Percentiles rank a stretch among this genome's conserved stretches.
phyloP scores from a whole-genome alignment of 768 basidiomycete species.

The Zangia roseola region DNA sequence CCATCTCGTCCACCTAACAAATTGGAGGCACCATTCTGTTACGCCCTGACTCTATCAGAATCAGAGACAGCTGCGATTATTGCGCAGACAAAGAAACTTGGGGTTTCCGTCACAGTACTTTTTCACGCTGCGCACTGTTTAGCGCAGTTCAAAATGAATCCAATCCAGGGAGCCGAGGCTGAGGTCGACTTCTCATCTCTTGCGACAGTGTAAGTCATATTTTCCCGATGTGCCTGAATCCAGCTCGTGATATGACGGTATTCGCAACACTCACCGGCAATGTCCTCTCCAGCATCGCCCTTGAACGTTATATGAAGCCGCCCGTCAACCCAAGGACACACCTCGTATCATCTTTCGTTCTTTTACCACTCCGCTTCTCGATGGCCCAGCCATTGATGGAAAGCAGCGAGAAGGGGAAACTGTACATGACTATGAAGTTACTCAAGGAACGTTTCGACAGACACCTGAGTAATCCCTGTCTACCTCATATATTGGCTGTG shows the following conservation, averaged over 20 bases:
- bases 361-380: constrained; percentile 19
- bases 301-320: constrained; percentile 17
- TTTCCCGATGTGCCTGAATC: background rate
- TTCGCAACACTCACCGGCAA: too few relatives aligned
- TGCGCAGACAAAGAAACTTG: constrained; percentile 7
- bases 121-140: constrained; percentile 25
- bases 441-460: constrained; percentile 15
- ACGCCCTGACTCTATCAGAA: background rate
- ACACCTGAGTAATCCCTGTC: constrained; percentile 13
- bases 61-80: constrained; percentile 12
- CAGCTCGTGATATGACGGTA: background rate
- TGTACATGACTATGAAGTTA: constrained; percentile 9
- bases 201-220: constrained; percentile 9
- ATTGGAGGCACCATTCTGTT: constrained; percentile 10
- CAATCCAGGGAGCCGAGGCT: constrained; percentile 2
- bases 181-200: constrained; percentile 17
- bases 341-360: constrained; percentile 12
- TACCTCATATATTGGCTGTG: constrained; percentile 12
- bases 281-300: too few relatives aligned
- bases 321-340: constrained; percentile 19
- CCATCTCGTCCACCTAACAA: constrained; percentile 6
- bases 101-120: constrained; percentile 14
- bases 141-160: constrained; percentile 23
- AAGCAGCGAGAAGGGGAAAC: constrained; percentile 5
- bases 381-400: constrained; percentile 10